Conservation (phyloP, 1,284 basidiomycete genomes). For the Cronartium quercuum region DNA sequence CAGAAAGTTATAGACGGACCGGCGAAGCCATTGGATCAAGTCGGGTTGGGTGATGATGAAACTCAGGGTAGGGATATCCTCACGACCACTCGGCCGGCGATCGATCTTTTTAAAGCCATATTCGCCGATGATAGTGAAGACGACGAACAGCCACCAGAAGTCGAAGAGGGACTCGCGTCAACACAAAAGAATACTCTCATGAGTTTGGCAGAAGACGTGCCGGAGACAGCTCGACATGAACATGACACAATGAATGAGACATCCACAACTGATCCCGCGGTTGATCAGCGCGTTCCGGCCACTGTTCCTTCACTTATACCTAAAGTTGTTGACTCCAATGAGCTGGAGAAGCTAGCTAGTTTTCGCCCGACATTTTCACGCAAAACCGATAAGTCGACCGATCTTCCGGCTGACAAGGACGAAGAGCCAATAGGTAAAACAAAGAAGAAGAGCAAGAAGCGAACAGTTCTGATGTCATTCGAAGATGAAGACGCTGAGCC, state of each 20-base stretch:
- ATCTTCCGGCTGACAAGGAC: neutral
- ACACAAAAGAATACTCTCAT: slow-evolving; percentile 39
- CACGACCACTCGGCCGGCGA: slow-evolving; percentile 74
- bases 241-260: neutral
- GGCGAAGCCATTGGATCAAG: slow-evolving; percentile 49
- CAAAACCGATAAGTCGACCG: neutral
- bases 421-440: slow-evolving; percentile 11
- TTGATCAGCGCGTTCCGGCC: neutral
- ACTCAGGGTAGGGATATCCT: slow-evolving; percentile 75
- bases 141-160: neutral
- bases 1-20: slow-evolving; percentile 3
- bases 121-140: slow-evolving; percentile 46
- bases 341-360: slow-evolving; percentile 16
- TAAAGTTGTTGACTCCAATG: slow-evolving; percentile 27
- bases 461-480: slow-evolving; percentile 34
- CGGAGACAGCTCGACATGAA: neutral
- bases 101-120: slow-evolving; percentile 81
- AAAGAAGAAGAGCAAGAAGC: slow-evolving; percentile 26
- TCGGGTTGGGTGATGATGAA: slow-evolving; percentile 83
- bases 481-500: slow-evolving; percentile 22
- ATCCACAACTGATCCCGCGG: neutral
- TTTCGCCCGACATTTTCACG: slow-evolving; percentile 34
- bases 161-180: neutral
- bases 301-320: slow-evolving; percentile 13
- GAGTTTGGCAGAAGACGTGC: neutral